Conservation (phyloP, 2,329 filamentous ascomycete species). For the Penicillium freii region DNA sequence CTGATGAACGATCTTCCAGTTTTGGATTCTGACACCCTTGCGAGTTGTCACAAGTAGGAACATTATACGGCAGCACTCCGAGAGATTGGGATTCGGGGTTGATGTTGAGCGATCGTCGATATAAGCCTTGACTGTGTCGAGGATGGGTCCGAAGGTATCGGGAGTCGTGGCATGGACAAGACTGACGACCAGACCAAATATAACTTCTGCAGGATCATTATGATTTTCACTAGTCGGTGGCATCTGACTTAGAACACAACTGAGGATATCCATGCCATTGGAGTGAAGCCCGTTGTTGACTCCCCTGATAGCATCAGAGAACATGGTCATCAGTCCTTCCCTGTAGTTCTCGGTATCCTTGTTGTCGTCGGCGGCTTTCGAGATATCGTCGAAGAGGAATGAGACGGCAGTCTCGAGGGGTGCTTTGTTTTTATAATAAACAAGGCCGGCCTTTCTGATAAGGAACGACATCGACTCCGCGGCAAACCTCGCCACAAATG, state of each 20-base stretch:
- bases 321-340: conserved; percentile 87
- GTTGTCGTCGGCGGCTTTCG: conserved; percentile 30
- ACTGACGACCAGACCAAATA: conserved; percentile 74
- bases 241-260: conserved; percentile 48
- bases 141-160: conserved; percentile 69
- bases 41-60: conserved; percentile 74
- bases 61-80: conserved; percentile 39
- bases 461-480: conserved; percentile 95
- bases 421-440: conserved; percentile 68
- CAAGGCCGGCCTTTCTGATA: conserved; percentile 79
- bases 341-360: conserved; percentile 61
- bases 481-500: conserved; percentile 85
- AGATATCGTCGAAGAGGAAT: conserved; percentile 69
- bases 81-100: conserved; percentile 41
- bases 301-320: conserved; percentile 74
- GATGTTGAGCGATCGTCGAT: conserved; percentile 36
- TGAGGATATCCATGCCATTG: conserved; percentile 54
- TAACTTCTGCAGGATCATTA: conserved; percentile 52
- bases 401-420: conserved; percentile 69
- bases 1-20: conserved; percentile 68
- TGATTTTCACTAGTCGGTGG: conserved; percentile 30
- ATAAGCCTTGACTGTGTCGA: conserved; percentile 60
- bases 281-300: conserved; percentile 59
- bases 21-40: conserved; percentile 68
- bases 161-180: conserved; percentile 76